Conservation (phyloP, 441 rosid species). For the Gossypium davidsonii region DNA sequence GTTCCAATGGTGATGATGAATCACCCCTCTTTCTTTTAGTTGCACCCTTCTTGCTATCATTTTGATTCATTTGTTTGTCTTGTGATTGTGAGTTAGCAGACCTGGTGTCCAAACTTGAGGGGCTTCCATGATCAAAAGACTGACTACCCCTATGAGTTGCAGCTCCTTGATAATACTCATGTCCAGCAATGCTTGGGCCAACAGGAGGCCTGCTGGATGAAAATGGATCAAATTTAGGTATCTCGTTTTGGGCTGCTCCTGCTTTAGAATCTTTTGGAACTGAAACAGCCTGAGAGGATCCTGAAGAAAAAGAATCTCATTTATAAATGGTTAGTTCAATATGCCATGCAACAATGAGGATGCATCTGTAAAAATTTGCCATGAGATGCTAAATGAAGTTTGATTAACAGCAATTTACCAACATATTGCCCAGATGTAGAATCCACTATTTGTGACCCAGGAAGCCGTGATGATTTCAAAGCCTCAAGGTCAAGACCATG, state of each 20-base stretch:
- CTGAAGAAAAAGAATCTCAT: conserved; percentile 35
- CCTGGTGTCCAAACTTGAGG: conserved; percentile 85
- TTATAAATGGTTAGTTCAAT: conserved; percentile 10
- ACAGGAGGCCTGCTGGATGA: conserved; percentile 64
- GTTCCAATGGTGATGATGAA: conserved; percentile 45
- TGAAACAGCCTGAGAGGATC: conserved; percentile 68
- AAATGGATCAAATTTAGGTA: conserved; percentile 56
- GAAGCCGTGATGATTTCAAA: conserved; percentile 69
- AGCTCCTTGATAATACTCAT: conserved; percentile 72
- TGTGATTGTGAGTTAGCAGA: conserved; percentile 84
- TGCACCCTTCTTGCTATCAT: conserved; percentile 49
- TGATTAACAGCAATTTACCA: conserved; percentile 39
- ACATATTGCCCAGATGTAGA: conserved; percentile 52
- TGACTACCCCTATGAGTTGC: conserved; percentile 63
- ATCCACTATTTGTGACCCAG: conserved; percentile 74
- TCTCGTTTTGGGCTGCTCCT: conserved; percentile 56
- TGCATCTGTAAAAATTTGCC: neutral
- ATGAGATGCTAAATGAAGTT: neutral
- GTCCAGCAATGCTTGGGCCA: conserved; percentile 58
- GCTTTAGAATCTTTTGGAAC: conserved; percentile 49
- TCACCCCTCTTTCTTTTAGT: conserved; percentile 82
- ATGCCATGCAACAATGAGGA: neutral
- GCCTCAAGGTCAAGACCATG: conserved; percentile 93
- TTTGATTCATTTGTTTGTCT: conserved; percentile 51
- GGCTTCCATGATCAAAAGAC: conserved; percentile 89